A percentile compares a stretch with the other conserved stretches of the same genome.
Evolutionary conservation across 116 monocot species (phyloP).

Genomic region (Papilionanthe hybrid): DNA sequence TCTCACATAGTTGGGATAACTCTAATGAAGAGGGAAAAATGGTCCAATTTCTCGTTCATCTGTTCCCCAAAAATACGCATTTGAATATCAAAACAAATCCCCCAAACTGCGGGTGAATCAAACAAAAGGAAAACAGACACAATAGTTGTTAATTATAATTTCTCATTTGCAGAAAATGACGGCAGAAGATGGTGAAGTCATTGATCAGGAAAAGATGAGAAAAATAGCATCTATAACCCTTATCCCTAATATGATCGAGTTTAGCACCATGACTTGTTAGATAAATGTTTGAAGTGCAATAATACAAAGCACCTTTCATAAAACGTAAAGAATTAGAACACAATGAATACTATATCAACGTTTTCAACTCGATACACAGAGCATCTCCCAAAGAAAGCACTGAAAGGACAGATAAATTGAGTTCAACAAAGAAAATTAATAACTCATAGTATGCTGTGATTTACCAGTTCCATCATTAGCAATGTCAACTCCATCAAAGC

Average conservation of each 20-base stretch:
- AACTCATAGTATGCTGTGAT: background rate
- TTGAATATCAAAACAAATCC: background rate
- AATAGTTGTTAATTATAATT: background rate
- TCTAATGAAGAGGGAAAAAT: background rate
- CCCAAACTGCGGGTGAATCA: background rate
- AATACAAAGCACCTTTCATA: background rate
- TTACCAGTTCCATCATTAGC: slow-evolving; percentile 97
- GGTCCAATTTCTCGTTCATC: background rate
- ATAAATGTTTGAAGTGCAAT: background rate
- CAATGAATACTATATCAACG: background rate
- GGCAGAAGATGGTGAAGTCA: background rate
- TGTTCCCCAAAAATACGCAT: background rate
- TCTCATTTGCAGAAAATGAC: background rate
- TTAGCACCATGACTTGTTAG: background rate
- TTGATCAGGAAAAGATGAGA: background rate
- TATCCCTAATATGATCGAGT: background rate
- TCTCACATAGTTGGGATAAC: background rate
- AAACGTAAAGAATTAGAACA: background rate
- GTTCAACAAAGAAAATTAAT: slow-evolving; percentile 6
- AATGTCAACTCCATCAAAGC: slow-evolving; percentile 97
- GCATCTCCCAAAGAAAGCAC: background rate
- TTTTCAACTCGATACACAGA: background rate
- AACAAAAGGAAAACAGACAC: background rate
- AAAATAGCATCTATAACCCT: background rate
- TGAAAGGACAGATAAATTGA: background rate